Evolutionary conservation across 257 asterid genomes (phyloP).

Genomic region (Verbena officinalis): DNA sequence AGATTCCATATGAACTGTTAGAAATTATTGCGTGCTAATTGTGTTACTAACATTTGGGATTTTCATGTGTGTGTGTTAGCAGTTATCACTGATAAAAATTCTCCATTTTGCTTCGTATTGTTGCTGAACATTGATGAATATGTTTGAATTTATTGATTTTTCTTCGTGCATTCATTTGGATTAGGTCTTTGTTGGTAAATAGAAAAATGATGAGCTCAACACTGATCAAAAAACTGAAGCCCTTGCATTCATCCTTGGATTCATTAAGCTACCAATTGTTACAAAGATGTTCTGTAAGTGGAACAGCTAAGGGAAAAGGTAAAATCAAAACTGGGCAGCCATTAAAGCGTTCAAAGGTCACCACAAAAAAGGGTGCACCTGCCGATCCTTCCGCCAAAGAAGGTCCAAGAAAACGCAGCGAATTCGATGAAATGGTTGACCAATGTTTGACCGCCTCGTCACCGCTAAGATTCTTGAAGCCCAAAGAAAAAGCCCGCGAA

Average conservation of each 20-base stretch:
- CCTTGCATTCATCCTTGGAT: constrained; percentile 46
- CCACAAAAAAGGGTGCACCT: constrained; percentile 59
- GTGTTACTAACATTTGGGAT: not conserved
- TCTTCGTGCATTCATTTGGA: not conserved
- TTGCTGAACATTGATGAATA: not conserved
- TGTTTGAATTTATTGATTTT: not conserved
- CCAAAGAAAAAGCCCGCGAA: constrained; percentile 73
- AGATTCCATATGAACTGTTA: not conserved
- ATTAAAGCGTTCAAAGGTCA: constrained; percentile 65
- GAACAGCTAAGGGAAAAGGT: constrained; percentile 89
- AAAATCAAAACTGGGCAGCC: constrained; percentile 64
- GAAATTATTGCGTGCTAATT: not conserved
- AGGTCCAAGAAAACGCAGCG: constrained; percentile 59
- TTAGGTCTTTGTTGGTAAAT: not conserved
- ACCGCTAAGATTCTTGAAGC: constrained; percentile 71
- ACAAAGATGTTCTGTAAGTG: constrained; percentile 84
- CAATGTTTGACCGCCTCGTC: constrained; percentile 66
- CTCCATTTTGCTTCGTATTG: not conserved
- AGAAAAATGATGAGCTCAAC: constrained; percentile 43
- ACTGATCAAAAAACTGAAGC: constrained; percentile 48
- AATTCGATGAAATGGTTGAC: constrained; percentile 64
- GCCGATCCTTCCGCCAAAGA: constrained; percentile 37
- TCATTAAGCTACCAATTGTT: constrained; percentile 52
- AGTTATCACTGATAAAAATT: not conserved
- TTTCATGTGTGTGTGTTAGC: not conserved